Evolutionary conservation across 2,329 filamentous ascomycete genomes (phyloP), one percentile per base, ranked within the genome.

Genomic region (Cordyceps tenuipes): DNA sequence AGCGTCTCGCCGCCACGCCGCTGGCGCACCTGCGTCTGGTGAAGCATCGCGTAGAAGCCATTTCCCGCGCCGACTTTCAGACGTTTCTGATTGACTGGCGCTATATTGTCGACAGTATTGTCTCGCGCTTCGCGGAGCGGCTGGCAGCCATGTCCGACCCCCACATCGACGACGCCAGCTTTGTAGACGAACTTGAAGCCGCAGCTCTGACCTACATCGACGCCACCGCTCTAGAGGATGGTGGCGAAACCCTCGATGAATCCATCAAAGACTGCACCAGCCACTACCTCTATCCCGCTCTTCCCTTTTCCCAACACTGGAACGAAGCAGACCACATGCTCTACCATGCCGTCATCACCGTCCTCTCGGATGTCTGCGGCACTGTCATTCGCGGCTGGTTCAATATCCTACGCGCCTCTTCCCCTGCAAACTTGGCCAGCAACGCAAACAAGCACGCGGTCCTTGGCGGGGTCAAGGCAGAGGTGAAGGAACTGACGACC

Each of bases 51-150:
- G 68, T 71, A 70, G 3, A 60, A 68, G 0, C 70, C 82, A 50
- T 71, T 81, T 1, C 63, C 71, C 43, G 64, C 71, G 13, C 69
- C 71, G n/a, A 39, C n/a, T 63, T 19, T 3, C 26, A 65, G 34
- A 67, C 63, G 49, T 65, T 63, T 26, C 62, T 66, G 21, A 68
- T 82, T 31, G 74, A 89, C 65, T 91, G 88, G 89, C 88, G 90
- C 67, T 67, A 63, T 2, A 74, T 88, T 1, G 77, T 80, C 0
- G 89, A 91, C 66, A 79, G 87, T 76, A 74, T 91, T 5, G 76
- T 89, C 3, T 68, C 75, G 6, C 79, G 88, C 1, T 90, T 88
- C 65, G 78, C 80, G 5, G 73, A 80, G 43, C 76, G 83, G 26
- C 70, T 91, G 31, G 64, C 64, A 4, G 67, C 73, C 6, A 72